Conservation (phyloP, 768 basidiomycete genomes). For the Tulasnella sp. region DNA sequence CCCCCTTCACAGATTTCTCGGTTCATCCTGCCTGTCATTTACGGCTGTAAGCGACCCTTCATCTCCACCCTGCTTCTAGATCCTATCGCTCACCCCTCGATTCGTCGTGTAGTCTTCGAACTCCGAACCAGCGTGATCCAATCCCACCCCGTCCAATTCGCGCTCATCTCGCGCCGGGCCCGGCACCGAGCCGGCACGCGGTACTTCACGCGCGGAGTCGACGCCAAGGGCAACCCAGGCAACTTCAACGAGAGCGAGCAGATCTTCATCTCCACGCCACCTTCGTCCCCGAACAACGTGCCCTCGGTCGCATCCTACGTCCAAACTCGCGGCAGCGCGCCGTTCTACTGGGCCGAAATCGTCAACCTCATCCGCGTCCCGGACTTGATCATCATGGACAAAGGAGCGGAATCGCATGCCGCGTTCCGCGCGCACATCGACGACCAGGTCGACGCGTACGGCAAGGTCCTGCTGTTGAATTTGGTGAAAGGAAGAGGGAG, state of each 20-base stretch:
- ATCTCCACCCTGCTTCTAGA: background rate
- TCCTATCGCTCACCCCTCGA: background rate
- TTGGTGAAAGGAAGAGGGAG: constrained; percentile 90
- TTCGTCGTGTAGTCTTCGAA: constrained; percentile 55
- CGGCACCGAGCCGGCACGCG: constrained; percentile 94
- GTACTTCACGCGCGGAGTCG: constrained; percentile 93
- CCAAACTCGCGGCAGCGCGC: constrained; percentile 90
- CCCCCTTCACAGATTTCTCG: constrained; percentile 59
- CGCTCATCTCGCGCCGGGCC: constrained; percentile 88
- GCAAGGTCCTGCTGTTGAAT: constrained; percentile 75
- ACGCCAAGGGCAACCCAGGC: constrained; percentile 81
- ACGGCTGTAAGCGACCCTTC: constrained; percentile 52
- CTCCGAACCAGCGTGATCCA: constrained; percentile 70
- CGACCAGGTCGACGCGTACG: constrained; percentile 69
- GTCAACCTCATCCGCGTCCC: constrained; percentile 95
- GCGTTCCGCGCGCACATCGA: constrained; percentile 71
- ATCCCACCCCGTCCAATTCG: constrained; percentile 72
- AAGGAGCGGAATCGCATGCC: constrained; percentile 68
- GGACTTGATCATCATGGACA: constrained; percentile 93
- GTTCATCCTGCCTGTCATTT: constrained; percentile 91
- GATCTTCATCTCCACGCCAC: constrained; percentile 53
- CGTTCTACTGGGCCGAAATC: constrained; percentile 94
- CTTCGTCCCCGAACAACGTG: constrained; percentile 33
- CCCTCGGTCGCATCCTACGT: constrained; percentile 66
- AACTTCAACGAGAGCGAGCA: constrained; percentile 99